phyloP scores from a whole-genome alignment of 305 asterid species.

The Solanum chacoense region DNA sequence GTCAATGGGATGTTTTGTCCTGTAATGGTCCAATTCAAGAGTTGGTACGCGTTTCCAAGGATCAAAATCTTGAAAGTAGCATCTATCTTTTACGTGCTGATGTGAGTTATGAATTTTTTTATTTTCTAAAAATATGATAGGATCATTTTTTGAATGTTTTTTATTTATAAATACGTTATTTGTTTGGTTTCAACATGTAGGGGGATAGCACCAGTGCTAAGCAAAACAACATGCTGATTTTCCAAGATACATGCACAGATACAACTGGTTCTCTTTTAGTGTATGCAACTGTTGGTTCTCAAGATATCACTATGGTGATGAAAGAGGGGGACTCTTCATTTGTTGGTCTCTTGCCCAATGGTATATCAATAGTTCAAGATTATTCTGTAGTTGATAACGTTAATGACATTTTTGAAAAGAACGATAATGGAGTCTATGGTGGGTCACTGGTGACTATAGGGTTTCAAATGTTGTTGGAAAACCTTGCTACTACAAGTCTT shows the following conservation, averaged over 20 bases:
- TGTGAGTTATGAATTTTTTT: neutral
- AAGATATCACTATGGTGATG: neutral
- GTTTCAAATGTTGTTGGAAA: slow-evolving; percentile 50
- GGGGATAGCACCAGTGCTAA: neutral
- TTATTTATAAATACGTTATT: neutral
- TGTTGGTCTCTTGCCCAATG: neutral
- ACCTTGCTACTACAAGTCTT: slow-evolving; percentile 36
- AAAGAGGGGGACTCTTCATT: neutral
- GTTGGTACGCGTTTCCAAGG: neutral
- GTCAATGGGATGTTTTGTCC: neutral
- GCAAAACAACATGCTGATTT: neutral
- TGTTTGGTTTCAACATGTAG: slow-evolving; percentile 20
- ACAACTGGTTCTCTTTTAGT: neutral
- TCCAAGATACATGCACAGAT: neutral
- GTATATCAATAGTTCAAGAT: slow-evolving; percentile 1
- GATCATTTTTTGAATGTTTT: neutral
- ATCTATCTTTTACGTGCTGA: neutral
- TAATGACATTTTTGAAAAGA: neutral
- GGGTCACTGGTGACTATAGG: slow-evolving; percentile 63
- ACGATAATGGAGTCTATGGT: neutral
- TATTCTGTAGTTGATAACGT: neutral
- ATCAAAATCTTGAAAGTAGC: neutral
- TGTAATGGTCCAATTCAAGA: neutral
- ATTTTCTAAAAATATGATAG: neutral
- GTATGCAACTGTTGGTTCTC: neutral